Conservation (phyloP, 371 early-diverging fungal genomes). For the Mortierella sp. region DNA sequence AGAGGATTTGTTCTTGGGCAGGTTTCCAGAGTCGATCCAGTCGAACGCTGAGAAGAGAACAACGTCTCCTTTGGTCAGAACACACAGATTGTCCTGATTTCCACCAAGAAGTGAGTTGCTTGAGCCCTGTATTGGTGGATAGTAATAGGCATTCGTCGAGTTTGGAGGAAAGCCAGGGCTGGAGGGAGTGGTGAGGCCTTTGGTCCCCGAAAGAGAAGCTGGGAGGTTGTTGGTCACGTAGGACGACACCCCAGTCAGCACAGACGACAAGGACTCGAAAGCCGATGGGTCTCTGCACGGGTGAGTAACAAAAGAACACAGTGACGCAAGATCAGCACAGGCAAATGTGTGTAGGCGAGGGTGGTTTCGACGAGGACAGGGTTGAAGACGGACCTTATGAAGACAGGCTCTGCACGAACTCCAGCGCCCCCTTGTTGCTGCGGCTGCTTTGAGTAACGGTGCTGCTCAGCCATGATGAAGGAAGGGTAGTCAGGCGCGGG, state of each 20-base stretch:
- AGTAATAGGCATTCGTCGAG: conserved; percentile 48
- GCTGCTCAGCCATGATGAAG: conserved; percentile 33
- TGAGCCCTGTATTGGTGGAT: conserved; percentile 36
- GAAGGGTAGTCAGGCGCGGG: neutral
- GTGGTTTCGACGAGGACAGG: neutral
- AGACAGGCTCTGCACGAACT: conserved; percentile 53
- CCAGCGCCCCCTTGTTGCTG: conserved; percentile 28
- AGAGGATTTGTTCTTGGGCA: conserved; percentile 19
- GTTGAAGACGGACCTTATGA: conserved; percentile 35
- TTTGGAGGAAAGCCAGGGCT: conserved; percentile 33
- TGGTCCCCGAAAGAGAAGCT: conserved; percentile 54
- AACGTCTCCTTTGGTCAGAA: conserved; percentile 43
- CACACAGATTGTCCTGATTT: conserved; percentile 36
- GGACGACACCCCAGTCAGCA: conserved; percentile 65
- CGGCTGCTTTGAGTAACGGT: conserved; percentile 16
- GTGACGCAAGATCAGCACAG: neutral
- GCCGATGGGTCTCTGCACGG: conserved; percentile 68
- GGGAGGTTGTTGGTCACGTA: conserved; percentile 64
- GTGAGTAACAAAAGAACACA: conserved; percentile 1
- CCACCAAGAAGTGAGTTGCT: conserved; percentile 33
- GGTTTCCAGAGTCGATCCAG: conserved; percentile 45
- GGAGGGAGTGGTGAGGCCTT: conserved; percentile 44
- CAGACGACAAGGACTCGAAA: conserved; percentile 68
- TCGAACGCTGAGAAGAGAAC: conserved; percentile 55
- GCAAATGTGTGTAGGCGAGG: too few species aligned